Evolutionary conservation across 176 grass and related monocot species (phyloP), one percentile per base, ranked within the genome.

Genomic region (Pontederia paniculata): DNA sequence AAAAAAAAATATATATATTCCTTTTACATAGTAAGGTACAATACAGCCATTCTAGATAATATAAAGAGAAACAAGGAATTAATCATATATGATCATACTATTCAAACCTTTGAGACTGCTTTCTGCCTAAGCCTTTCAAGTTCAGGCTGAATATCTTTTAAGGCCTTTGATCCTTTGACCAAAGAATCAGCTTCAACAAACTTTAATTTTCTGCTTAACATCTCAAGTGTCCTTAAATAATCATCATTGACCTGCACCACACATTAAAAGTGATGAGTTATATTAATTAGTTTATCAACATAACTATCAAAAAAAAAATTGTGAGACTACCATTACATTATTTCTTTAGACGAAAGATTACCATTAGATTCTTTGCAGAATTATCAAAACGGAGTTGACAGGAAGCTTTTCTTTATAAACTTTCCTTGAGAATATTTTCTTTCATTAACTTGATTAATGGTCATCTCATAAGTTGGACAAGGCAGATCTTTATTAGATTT

Each of bases 101-200:
- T 81, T 54, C 73, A 56, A 75, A 94, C 89, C 89, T 94, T 94
- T n/a, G 89, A 84, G 69, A 94, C 84, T 54, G 84, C 80, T 81
- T 94, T 94, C 70, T 88, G 89, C 59, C 89, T 44, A 47, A 94
- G 68, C 67, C 80, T 94, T 72, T 94, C 89, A 47, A 83, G 73
- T 76, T 94, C 84, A 78, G 84, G 89, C 42, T 88, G 89, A 74
- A 88, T 71, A 78, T 94, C 89, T 76, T 78, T 94, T 74, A 94
- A 67, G 78, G 80, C 89, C 79, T 80, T 83, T 17, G 89, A 80
- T 0, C 80, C 80, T 84, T 94, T 94, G 76, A 94, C 80, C 74
- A 79, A 76, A 20, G 57, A 60, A 57, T 94, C 84, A 43, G 77
- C 89, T 78, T 94, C 89, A 17, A 88, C 67, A 65, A 84, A 94